Percentiles rank a stretch among this genome's conserved stretches.
Evolutionary conservation across 805 yeast genomes (phyloP).

Genomic region (Myxozyma sirexii): DNA sequence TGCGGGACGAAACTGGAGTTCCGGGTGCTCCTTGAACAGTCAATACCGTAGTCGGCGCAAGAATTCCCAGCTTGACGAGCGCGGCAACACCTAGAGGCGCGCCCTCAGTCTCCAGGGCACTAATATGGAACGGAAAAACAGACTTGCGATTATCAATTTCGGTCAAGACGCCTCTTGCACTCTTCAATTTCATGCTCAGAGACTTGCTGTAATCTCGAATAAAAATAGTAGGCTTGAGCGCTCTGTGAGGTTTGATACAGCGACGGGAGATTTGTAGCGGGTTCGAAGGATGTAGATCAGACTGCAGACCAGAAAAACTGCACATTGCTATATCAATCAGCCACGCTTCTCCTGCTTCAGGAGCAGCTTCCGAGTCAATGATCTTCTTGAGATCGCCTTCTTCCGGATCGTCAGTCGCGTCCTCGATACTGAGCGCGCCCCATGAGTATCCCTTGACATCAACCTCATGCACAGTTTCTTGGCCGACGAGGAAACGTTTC

Average conservation of each 20-base stretch:
- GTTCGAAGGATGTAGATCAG: conserved; percentile 49
- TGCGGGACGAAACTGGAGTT: conserved; percentile 70
- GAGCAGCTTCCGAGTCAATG: conserved; percentile 57
- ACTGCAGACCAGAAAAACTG: conserved; percentile 53
- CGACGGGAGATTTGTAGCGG: conserved; percentile 38
- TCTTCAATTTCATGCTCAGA: conserved; percentile 59
- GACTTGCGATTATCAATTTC: conserved; percentile 73
- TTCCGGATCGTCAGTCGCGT: conserved; percentile 33
- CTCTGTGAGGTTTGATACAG: conserved; percentile 39
- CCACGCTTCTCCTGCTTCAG: conserved; percentile 83
- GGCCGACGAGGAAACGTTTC: conserved; percentile 93
- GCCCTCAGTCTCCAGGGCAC: conserved; percentile 39
- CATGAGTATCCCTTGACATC: conserved; percentile 83
- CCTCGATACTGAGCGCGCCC: conserved; percentile 37
- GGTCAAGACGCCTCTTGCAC: conserved; percentile 70
- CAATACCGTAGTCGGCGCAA: conserved; percentile 20
- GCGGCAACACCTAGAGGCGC: conserved; percentile 31
- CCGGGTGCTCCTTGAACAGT: conserved; percentile 41
- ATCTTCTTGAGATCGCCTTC: conserved; percentile 38
- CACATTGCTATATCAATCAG: conserved; percentile 80
- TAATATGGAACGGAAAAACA: conserved; percentile 80
- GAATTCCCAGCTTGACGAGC: conserved; percentile 10
- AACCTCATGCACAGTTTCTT: conserved; percentile 86
- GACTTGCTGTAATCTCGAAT: conserved; percentile 73
- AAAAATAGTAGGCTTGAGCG: conserved; percentile 63